Evolutionary conservation across 2,329 filamentous ascomycete genomes (phyloP), one percentile per base, ranked within the genome.

Genomic region (Exophiala bonariae): DNA sequence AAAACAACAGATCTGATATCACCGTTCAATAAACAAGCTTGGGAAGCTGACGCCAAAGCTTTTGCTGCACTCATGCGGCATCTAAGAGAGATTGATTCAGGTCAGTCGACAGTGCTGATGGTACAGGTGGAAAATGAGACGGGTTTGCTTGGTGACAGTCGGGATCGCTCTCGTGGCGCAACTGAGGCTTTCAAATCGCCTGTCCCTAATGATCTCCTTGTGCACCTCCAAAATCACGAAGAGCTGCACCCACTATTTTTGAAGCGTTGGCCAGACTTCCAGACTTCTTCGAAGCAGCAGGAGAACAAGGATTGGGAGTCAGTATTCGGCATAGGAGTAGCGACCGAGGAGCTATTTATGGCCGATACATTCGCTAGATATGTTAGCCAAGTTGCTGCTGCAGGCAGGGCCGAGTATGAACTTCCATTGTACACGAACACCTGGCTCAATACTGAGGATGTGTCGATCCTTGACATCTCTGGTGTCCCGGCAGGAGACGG

Each of bases 91-190:
- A 26, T 11, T 79, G 61, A 61, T 1, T 58, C 66, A 9, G 65
- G 6, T 26, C 23, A 79, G 34, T 68, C 63, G 2, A 80, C 76
- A 0, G 76, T 80, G 0, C 52, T 80, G 2, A 80, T 80, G 77
- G 69, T 79, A 0, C 77, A 80, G 51, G 76, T 81, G n/a, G 74
- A 81, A 59, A 80, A 80, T 33, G 77, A 80, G 61, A 69, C 68
- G 0, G 77, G 78, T 1, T 49, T 80, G 0, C 62, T 80, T 0
- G 75, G 76, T 0, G 77, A 80, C 54, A 78, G 71, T 6, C 66
- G 76, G 17, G 78, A 79, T 54, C 63, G 71, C 2, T 73, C 67
- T 77, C 14, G 58, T 66, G 39, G 23, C 6, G 23, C 23, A 11
- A 26, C 23, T 6, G 11, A 26, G 11, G 65, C 57, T 0, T 80